phyloP scores from a whole-genome alignment of 2,329 filamentous ascomycete species.

The Pseudogymnoascus sp. region DNA sequence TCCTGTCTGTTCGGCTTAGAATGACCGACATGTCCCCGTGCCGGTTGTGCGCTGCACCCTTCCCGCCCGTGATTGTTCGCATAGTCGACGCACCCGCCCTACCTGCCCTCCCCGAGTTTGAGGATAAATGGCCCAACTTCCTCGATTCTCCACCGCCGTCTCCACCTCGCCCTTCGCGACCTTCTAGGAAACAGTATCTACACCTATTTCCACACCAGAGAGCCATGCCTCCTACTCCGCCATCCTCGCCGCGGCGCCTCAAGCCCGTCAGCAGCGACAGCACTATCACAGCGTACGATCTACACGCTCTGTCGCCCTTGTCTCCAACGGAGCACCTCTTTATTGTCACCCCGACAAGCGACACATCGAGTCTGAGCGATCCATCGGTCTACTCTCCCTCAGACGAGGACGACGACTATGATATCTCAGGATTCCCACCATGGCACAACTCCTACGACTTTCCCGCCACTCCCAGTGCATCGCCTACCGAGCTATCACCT shows the following conservation, averaged over 20 bases:
- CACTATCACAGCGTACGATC: not conserved
- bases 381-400: not conserved
- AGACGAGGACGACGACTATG: not conserved
- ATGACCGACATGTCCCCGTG: constrained; percentile 4
- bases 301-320: not conserved
- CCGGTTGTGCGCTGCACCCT: not conserved
- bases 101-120: not conserved
- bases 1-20: constrained; percentile 1
- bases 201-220: not conserved
- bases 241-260: not conserved
- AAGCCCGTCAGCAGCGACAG: not conserved
- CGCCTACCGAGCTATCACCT: not conserved
- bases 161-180: not conserved
- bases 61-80: constrained; percentile 4
- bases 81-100: not conserved
- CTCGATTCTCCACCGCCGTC: not conserved
- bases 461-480: not conserved
- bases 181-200: not conserved
- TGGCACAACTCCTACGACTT: not conserved
- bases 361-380: not conserved
- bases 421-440: not conserved
- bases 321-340: not conserved
- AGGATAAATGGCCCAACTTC: constrained; percentile 1
- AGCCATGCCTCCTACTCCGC: not conserved
- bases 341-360: not conserved